A percentile compares a stretch with the other conserved stretches of the same genome.
These are phyloP conservation scores for Entomortierella beljakovae DNA, from an alignment of 192 early-diverging fungal species.

Conservation along the genomic window DNA sequence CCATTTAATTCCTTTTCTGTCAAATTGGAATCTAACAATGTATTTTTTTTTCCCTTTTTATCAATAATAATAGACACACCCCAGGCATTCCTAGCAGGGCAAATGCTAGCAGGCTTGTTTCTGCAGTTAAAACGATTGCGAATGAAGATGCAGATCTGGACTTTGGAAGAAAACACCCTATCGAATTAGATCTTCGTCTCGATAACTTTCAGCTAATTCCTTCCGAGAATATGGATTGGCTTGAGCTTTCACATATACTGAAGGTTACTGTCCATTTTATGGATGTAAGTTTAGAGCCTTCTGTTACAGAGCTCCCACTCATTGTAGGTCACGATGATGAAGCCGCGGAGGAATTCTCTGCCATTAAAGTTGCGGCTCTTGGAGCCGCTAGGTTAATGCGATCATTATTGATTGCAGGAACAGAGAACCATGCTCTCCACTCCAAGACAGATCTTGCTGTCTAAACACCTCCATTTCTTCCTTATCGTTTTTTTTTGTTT, in stretches of 20 bases:
- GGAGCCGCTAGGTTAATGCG: not conserved
- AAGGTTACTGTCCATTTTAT: slow-evolving; percentile 35
- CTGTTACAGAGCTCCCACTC: slow-evolving; percentile 24
- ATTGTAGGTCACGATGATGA: slow-evolving; percentile 31
- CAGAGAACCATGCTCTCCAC: not conserved
- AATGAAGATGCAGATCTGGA: slow-evolving; percentile 41
- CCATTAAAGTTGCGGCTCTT: not conserved
- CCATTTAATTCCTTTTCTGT: slow-evolving; percentile 1
- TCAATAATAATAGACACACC: not conserved
- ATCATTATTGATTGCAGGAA: not conserved
- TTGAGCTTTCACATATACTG: slow-evolving; percentile 36
- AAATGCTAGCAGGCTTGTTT: slow-evolving; percentile 29
- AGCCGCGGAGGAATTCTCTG: not conserved
- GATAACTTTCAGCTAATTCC: slow-evolving; percentile 49
- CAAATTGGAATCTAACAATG: not conserved
- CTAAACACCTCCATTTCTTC: too few species aligned
- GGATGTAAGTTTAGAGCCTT: slow-evolving; percentile 27
- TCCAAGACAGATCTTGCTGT: not conserved
- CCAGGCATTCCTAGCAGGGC: slow-evolving; percentile 31
- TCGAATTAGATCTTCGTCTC: slow-evolving; percentile 29
- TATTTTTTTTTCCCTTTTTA: not conserved
- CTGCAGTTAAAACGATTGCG: slow-evolving; percentile 17
- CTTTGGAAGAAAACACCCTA: slow-evolving; percentile 29
- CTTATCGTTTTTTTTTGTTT: too few species aligned
- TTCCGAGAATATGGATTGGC: slow-evolving; percentile 35